Percentiles rank a stretch among this genome's conserved stretches.
These are phyloP conservation scores for Clarkia xantiana DNA, from an alignment of 345 rosid genomes.

Conservation along the genomic window DNA sequence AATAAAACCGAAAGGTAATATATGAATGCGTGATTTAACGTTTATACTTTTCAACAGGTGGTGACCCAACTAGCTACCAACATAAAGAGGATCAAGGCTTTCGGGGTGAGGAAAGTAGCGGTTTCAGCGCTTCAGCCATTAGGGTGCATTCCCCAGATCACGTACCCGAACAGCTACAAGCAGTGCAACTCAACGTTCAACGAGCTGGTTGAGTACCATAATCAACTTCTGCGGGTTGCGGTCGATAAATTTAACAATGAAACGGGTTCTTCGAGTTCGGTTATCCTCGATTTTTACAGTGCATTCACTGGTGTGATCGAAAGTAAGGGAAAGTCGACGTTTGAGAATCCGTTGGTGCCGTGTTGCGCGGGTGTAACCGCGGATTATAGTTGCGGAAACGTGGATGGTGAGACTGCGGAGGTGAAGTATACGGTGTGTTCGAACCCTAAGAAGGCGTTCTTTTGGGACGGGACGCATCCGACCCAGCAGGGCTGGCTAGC, in stretches of 20 bases:
- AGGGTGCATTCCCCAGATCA: constrained; percentile 55
- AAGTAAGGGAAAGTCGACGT: constrained; percentile 3
- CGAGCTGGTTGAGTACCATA: too few relatives aligned
- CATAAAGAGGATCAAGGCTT: constrained; percentile 27
- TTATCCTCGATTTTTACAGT: too few relatives aligned
- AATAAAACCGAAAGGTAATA: too few relatives aligned
- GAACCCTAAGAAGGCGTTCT: too few relatives aligned
- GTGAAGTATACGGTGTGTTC: too few relatives aligned
- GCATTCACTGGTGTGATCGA: background rate
- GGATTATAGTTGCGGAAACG: constrained; percentile 12
- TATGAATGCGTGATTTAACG: too few relatives aligned
- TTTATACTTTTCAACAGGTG: too few relatives aligned
- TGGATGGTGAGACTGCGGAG: constrained; percentile 17
- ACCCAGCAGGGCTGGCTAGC: constrained; percentile 2
- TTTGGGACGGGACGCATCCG: too few relatives aligned
- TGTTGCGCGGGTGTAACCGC: constrained; percentile 18
- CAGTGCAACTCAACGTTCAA: constrained; percentile 21
- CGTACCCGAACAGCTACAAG: constrained; percentile 19
- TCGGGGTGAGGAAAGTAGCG: constrained; percentile 48
- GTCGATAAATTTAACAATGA: too few relatives aligned
- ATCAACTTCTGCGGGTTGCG: too few relatives aligned
- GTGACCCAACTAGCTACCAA: constrained; percentile 34
- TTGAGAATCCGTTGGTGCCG: constrained; percentile 17
- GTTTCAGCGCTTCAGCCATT: constrained; percentile 42
- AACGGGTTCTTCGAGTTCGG: too few relatives aligned